These are phyloP conservation scores for Colletotrichum abscissum DNA, from an alignment of 2,329 filamentous ascomycete species.

Conservation along the genomic window DNA sequence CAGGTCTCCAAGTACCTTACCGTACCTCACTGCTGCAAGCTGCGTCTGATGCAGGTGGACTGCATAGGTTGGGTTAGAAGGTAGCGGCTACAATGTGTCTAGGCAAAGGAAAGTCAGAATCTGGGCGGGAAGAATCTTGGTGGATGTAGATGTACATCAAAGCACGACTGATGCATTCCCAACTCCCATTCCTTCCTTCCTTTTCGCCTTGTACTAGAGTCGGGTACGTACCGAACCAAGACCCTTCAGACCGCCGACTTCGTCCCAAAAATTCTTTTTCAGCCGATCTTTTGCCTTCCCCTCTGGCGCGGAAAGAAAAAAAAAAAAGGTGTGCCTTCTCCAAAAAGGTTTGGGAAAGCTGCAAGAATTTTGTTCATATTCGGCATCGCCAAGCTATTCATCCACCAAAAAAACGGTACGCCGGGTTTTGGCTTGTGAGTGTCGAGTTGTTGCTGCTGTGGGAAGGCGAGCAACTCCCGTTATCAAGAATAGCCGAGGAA, in stretches of 20 bases:
- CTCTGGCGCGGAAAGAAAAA: not conserved
- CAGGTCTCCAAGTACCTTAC: no score
- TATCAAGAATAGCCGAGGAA: not conserved
- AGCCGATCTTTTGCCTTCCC: not conserved
- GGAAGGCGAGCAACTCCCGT: not conserved
- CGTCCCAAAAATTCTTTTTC: slow-evolving; percentile 25
- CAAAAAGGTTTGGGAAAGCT: not conserved
- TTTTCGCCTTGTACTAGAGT: not conserved
- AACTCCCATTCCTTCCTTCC: not conserved
- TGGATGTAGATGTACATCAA: not conserved
- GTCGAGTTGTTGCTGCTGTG: not conserved
- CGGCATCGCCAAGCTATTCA: not conserved
- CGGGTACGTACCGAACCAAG: slow-evolving; percentile 6
- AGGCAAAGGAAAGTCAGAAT: not conserved
- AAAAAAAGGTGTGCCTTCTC: not conserved
- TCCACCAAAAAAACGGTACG: not conserved
- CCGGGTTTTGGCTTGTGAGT: not conserved
- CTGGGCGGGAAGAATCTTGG: not conserved
- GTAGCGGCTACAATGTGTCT: not conserved
- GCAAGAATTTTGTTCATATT: not conserved
- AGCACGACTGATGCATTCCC: not conserved
- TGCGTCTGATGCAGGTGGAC: not conserved
- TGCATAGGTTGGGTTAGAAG: not conserved
- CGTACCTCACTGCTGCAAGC: not conserved
- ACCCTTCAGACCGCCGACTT: slow-evolving; percentile 28